Evolutionary conservation across 176 grass and related monocot genomes (phyloP).

Genomic region (Miscanthus lutarioriparius): DNA sequence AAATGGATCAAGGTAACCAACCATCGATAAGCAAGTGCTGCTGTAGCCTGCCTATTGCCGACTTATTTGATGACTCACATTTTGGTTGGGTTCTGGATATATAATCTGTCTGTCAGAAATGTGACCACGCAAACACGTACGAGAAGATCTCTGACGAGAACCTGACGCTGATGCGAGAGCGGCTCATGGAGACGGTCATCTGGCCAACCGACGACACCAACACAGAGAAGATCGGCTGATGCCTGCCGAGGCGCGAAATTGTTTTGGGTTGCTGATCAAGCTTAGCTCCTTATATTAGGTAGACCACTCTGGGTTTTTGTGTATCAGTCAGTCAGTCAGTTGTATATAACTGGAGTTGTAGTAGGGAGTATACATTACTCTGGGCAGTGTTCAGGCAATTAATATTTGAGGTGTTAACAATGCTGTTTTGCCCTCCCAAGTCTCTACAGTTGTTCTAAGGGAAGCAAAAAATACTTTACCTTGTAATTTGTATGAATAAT

Average conservation of each 20-base stretch:
- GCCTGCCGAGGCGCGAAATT: not conserved
- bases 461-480: not conserved
- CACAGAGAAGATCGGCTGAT: conserved; percentile 63
- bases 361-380: not conserved
- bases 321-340: not conserved
- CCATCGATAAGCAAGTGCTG: not conserved
- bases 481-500: not conserved
- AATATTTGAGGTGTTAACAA: not conserved
- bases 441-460: not conserved
- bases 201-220: conserved; percentile 73
- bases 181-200: conserved; percentile 76
- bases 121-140: conserved; percentile 47
- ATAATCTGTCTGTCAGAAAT: conserved; percentile 29
- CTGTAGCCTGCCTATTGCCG: no score
- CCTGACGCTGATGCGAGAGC: conserved; percentile 55
- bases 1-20: conserved; percentile 73
- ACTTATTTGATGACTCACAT: not conserved
- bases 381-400: not conserved
- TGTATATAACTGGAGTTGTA: conserved; percentile 26
- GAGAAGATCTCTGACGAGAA: conserved; percentile 61
- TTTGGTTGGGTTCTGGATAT: not conserved
- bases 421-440: not conserved
- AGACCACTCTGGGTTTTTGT: not conserved
- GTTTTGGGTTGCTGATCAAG: no score
- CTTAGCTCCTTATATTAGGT: no score